Evolutionary conservation across 73 alveolate genomes (phyloP), one percentile per base, ranked within the genome.

Genomic region (Paramecium sexaurelia): DNA sequence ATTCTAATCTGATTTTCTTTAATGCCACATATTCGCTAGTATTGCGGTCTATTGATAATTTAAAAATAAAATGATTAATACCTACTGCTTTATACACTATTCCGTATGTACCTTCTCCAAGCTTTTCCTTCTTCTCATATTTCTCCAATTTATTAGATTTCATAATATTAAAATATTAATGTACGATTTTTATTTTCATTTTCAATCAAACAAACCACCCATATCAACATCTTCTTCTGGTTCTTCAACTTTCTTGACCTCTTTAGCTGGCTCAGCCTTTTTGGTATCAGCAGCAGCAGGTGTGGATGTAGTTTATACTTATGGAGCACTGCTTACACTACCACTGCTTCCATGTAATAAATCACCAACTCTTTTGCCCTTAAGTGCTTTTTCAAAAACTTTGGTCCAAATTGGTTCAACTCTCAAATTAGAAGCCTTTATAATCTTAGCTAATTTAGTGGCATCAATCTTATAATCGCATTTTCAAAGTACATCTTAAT

Each of bases 71-170:
- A 26, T 9, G 20, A 61, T 22, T 7, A 7, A 61, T 95, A 91
- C 95, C 96, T 56, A 88, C 33, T 39, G 98, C 97, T 87, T 96
- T 95, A 82, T 96, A 96, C 66, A 96, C 99, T 11, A 96, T 98
- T 39, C 99, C 99, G 85, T 96, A 96, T 3, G 98, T 96, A 22
- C 99, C 98, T 88, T 96, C 99, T 5, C 99, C 99, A 10, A 96
- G 94, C 45, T 96, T 96, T 35, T 96, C 97, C 47, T 95, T 87
- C 93, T 94, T 96, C 91, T 92, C 96, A 83, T 96, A 96, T 69
- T 95, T 94, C 73, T 95, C 98, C 33, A 88, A 82, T 82, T 88
- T 88, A 61, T 82, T 88, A 41, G 85, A 32, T 88, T 88, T 67
- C 94, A 88, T 88, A 71, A 71, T 71, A 51, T 35, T 35, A 71